Evolutionary conservation across 495 filamentous ascomycete genomes (phyloP), one percentile per base, ranked within the genome.

Genomic region (Aspergillus panamensis): DNA sequence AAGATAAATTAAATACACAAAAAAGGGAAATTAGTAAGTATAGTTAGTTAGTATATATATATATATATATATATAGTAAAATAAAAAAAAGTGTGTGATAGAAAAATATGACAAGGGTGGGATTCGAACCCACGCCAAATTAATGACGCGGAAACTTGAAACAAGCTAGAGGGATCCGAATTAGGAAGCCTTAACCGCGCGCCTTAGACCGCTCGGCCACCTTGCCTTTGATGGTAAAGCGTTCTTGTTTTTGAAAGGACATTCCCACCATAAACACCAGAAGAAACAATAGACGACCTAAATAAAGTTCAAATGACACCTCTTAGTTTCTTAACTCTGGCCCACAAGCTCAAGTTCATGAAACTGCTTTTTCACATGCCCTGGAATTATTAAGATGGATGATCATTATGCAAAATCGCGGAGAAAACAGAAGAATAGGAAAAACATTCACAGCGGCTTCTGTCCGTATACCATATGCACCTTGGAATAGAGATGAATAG

Each of bases 81-180:
- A n/a, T n/a, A n/a, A n/a, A n/a, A n/a, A n/a, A n/a, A n/a, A n/a
- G n/a, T n/a, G n/a, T n/a, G n/a, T n/a, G n/a, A n/a, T 3, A 55
- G 51, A 59, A 64, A 61, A 32, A 48, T 51, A 40, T 77, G 76
- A 80, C 66, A 72, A 78, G 73, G 69, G 75, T 80, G 75, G 76
- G 76, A 78, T 77, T 80, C 73, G 75, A 79, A 79, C 77, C 78
- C 78, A 79, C 76, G 78, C 77, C 76, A 63, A 55, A 55, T 61
- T 61, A 55, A 61, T 61, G 58, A 61, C 58, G 54, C 55, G 54
- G 54, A 62, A 58, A 58, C 56, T 58, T 51, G 48, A 6, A 35
- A 58, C 48, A 58, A 51, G 48, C 42, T 19, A 52, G 31, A 31
- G 25, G 56, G 8, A 20, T 19, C 17, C 42, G n/a, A 20, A 45